Conservation (phyloP, 192 early-diverging fungal genomes). For the Mortierella alpina region DNA sequence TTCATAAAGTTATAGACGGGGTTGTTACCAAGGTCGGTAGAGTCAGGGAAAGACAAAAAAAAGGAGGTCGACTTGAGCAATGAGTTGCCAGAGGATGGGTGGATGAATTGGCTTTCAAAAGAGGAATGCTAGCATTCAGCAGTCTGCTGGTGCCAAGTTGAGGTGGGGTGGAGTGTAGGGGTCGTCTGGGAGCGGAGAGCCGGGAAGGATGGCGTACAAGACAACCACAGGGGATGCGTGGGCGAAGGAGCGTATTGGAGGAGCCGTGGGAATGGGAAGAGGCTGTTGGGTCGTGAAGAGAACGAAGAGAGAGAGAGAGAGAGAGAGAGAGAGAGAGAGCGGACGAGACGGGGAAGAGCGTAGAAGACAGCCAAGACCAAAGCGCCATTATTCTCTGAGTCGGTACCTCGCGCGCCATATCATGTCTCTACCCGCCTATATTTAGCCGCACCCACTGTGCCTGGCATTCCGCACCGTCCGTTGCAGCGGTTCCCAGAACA, state of each 20-base stretch:
- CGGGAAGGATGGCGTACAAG: slow-evolving; percentile 11
- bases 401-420: too few relatives aligned
- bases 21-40: background rate
- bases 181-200: too few relatives aligned
- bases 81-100: background rate
- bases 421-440: too few relatives aligned
- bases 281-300: background rate
- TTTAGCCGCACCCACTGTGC: too few relatives aligned
- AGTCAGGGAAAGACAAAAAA: background rate
- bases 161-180: background rate
- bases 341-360: too few relatives aligned
- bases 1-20: background rate
- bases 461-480: too few relatives aligned
- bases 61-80: background rate
- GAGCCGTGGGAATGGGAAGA: background rate
- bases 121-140: too few relatives aligned
- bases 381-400: too few relatives aligned
- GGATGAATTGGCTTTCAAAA: too few relatives aligned
- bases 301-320: background rate
- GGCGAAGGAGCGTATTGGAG: background rate
- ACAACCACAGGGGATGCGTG: background rate
- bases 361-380: background rate
- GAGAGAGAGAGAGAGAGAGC: slow-evolving; percentile 4
- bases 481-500: too few relatives aligned
- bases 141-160: too few relatives aligned